Evolutionary conservation across 176 grass and related monocot genomes (phyloP).

Genomic region (Thinopyrum elongatum): DNA sequence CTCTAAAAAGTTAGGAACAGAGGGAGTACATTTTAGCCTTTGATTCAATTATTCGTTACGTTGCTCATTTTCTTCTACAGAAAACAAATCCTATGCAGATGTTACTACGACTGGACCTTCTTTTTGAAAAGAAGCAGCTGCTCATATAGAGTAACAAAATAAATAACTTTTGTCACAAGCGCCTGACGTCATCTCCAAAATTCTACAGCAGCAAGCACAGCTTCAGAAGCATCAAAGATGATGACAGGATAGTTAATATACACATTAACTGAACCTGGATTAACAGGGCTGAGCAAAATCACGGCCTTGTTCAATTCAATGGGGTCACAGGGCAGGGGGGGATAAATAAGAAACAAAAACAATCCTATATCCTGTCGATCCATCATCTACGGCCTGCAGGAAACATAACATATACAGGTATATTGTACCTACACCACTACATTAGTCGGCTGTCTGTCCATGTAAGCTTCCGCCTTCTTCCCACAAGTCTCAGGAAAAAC

Average conservation of each 20-base stretch:
- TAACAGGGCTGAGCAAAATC: slow-evolving; percentile 21
- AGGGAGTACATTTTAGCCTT: no score
- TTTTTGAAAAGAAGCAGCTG: no score
- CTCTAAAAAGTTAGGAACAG: no score
- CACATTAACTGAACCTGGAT: slow-evolving; percentile 30
- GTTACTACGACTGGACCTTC: no score
- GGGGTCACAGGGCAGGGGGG: background rate
- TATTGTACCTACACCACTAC: slow-evolving; percentile 29
- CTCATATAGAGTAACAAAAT: no score
- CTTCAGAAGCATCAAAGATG: no score
- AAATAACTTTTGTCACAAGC: no score
- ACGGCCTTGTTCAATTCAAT: slow-evolving; percentile 37
- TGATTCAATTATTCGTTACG: no score
- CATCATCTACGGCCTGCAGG: background rate
- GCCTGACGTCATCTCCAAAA: no score
- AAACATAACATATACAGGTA: slow-evolving; percentile 32
- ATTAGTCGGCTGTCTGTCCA: slow-evolving; percentile 31
- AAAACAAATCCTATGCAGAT: no score
- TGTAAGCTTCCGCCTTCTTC: slow-evolving; percentile 24
- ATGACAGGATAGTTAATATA: background rate
- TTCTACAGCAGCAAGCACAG: no score
- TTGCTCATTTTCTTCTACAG: no score
- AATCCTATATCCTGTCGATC: background rate
- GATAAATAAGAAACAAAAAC: background rate
- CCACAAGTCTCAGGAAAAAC: slow-evolving; percentile 13